Evolutionary conservation across 2,329 filamentous ascomycete species (phyloP), one percentile per base, ranked within the genome.

Genomic region (Nemania sp.): DNA sequence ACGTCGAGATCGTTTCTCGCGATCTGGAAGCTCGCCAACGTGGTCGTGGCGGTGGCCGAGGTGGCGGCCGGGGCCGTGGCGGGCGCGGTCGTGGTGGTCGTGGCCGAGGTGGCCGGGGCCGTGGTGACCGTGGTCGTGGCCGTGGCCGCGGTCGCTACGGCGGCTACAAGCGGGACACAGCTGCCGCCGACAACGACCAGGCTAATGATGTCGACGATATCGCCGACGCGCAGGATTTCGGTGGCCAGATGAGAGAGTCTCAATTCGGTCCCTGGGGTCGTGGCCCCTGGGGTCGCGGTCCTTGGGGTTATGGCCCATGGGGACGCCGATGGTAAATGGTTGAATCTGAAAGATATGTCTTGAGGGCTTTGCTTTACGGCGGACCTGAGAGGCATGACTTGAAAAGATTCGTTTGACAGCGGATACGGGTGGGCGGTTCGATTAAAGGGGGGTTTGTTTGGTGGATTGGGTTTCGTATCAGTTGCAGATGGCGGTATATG

Each of bases 81-180:
- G 18, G 48, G 4, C 32, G 40, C n/a, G 25, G 29, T 17, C 25
- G 13, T 5, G 10, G 40, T 13, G 20, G n/a, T 10, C 20, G 59
- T 4, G 18, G 46, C 2, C 39, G 46, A 13, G 20, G 48, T 7
- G 17, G 47, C 21, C 20, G 42, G 9, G 50, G 40, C 21, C 17
- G 29, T 11, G 1, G 10, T 13, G 34, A 18, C 32, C 17, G n/a
- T 17, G 11, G 17, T 6, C 15, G 21, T 7, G 43, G 46, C 13
- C 20, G 50, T 47, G 18, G 40, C 2, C 29, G 53, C 1, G 40
- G 48, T 9, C 20, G 46, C 13, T n/a, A 64, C 12, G 54, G 62
- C 18, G 66, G 42, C 12, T 13, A 47, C n/a, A 43, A 39, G 35
- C 40, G 40, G 3, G 25, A 29, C 7, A n/a, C n/a, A n/a, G 25